Evolutionary conservation across 2,329 filamentous ascomycete genomes (phyloP).

Genomic region (Drechslera avenae): DNA sequence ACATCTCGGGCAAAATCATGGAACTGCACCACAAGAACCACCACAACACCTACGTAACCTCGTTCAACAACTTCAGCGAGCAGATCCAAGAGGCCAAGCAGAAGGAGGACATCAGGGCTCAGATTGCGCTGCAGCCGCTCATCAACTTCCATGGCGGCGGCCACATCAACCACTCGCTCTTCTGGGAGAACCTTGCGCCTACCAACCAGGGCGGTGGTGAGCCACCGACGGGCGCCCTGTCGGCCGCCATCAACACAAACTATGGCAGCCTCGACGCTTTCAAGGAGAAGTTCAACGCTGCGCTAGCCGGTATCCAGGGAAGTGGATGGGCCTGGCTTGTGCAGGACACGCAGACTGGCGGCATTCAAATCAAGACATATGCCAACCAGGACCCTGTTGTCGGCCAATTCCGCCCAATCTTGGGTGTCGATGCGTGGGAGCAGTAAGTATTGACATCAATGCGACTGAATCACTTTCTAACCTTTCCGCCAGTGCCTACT

Average conservation of each 20-base stretch:
- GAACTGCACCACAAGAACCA: slow-evolving; percentile 94
- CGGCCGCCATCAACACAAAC: slow-evolving; percentile 62
- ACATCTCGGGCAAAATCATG: slow-evolving; percentile 90
- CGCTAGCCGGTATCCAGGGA: slow-evolving; percentile 68
- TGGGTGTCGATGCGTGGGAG: slow-evolving; percentile 95
- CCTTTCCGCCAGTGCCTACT: slow-evolving; percentile 40
- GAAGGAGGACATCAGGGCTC: slow-evolving; percentile 59
- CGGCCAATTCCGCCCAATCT: slow-evolving; percentile 78
- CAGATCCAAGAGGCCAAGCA: slow-evolving; percentile 66
- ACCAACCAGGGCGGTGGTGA: slow-evolving; percentile 69
- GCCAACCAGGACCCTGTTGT: slow-evolving; percentile 89
- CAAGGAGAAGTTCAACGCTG: slow-evolving; percentile 68
- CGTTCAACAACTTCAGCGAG: slow-evolving; percentile 79
- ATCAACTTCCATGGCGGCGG: slow-evolving; percentile 72
- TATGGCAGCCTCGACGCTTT: slow-evolving; percentile 65
- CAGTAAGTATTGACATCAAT: slow-evolving; percentile 53
- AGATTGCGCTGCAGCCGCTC: slow-evolving; percentile 61
- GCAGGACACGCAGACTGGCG: slow-evolving; percentile 65
- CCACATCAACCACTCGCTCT: slow-evolving; percentile 70
- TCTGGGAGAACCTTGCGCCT: slow-evolving; percentile 73
- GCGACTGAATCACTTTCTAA: not conserved
- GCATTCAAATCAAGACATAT: slow-evolving; percentile 70
- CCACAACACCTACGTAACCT: slow-evolving; percentile 92
- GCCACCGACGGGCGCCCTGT: slow-evolving; percentile 63
- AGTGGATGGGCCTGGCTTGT: slow-evolving; percentile 69